Evolutionary conservation across 176 grass and related monocot species (phyloP).

Genomic region (Ensete glaucum): DNA sequence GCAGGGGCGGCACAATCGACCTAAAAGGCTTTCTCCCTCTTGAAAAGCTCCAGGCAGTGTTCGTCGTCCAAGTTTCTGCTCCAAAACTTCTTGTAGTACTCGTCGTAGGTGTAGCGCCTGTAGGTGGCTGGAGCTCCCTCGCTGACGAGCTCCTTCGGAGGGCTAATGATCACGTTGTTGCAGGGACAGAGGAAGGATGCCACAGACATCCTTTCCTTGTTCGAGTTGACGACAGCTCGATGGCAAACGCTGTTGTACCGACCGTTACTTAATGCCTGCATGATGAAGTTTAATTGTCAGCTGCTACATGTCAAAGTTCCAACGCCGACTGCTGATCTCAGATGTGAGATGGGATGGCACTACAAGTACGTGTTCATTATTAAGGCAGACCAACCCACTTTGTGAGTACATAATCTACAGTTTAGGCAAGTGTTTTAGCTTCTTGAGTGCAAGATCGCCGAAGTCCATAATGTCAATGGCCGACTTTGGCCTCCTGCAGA

Average conservation of each 20-base stretch:
- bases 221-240: slow-evolving; percentile 62
- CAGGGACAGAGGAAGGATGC: slow-evolving; percentile 85
- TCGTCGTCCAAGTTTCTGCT: slow-evolving; percentile 74
- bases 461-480: too few species aligned
- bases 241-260: slow-evolving; percentile 78
- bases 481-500: too few species aligned
- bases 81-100: slow-evolving; percentile 90
- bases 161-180: slow-evolving; percentile 43
- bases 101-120: slow-evolving; percentile 57
- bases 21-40: background rate
- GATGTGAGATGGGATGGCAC: too few species aligned
- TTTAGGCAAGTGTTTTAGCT: too few species aligned
- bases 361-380: too few species aligned
- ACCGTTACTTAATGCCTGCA: slow-evolving; percentile 71
- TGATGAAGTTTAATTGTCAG: background rate
- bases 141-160: slow-evolving; percentile 48
- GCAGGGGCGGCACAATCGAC: background rate
- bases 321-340: too few species aligned
- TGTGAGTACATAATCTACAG: too few species aligned
- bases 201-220: slow-evolving; percentile 49
- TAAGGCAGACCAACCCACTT: too few species aligned
- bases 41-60: slow-evolving; percentile 73
- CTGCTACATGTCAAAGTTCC: too few species aligned
- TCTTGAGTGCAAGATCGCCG: too few species aligned
- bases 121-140: slow-evolving; percentile 44